Base-by-base conservation (phyloP, 305 asterid genomes). In the Lippia alba region DNA sequence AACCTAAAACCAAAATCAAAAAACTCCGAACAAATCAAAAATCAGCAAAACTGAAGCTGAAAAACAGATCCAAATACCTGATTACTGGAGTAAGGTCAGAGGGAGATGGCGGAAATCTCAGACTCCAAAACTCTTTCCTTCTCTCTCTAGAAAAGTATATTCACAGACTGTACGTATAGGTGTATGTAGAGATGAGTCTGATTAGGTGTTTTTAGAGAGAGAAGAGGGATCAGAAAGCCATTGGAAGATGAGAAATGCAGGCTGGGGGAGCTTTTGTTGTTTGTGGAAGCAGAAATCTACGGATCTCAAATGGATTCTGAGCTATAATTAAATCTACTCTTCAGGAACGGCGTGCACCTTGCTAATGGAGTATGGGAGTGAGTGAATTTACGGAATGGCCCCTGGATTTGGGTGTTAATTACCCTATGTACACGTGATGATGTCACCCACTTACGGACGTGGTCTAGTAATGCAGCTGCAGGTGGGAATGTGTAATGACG, bases 301-400 rank as follows among this genome's bases (percentile, higher is more conserved):
- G 86, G 86, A 82, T 76, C 72, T 74, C 59, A 79, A 82, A 74
- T 49, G 64, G 51, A 64, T 66, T 68, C 79, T 55, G 15, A 79
- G 66, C 46, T 79, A 74, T 58, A 77, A 77, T 82, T 79, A 72
- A 81, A 69, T 77, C 11, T 68, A 12, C 9, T 36, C 40, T 70
- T 62, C 58, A 70, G 78, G 83, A 46, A 73, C 83, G 86, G 71
- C 76, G 72, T 64, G 74, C 73, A 57, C 61, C 41, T 64, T 12
- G 7, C 17, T 49, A 12, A 12, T 5, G 12, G 51, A 49, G 53
- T 30, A 71, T 48, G 74, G 68, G 3, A 11, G 57, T 12, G 33
- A 9, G 5, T 0, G 3, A 32, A 40, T 12, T 73, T 67, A 79
- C 86, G 20, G 34, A 56, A 51, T 10, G 19, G 64, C 15, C 83